Evolutionary conservation across 257 asterid species (phyloP), one percentile per base, ranked within the genome.

Genomic region (Petrea volubilis): DNA sequence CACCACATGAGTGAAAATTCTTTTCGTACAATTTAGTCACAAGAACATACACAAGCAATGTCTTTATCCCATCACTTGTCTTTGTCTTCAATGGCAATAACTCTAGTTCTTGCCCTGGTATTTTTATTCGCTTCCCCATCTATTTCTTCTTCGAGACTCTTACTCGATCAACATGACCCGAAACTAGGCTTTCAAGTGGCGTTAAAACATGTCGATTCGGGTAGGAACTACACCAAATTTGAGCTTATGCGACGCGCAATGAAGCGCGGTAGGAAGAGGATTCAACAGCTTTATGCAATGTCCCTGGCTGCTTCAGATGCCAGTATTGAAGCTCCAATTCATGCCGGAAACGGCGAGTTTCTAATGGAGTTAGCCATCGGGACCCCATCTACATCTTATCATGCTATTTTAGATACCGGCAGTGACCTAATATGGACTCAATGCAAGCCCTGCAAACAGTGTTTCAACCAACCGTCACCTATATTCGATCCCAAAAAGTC

Each of bases 361-460:
- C 79, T 90, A 15, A 85, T 90, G 88, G 77, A 87, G 17, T 9
- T 91, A n/a, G 73, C 93, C 1, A 84, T 91, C n/a, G 97, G 97
- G 14, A 84, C 86, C 0, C 97, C 97, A 7, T 78, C 87, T 3
- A 38, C 47, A 0, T 15, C 87, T 1, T 91, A 81, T 46, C 71
- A 85, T 18, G 96, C 91, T 1, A 91, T 91, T 12, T 69, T 91
- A 38, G 97, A 91, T 38, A 89, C 95, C 0, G 97, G 97, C 24
- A 89, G 97, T 63, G 96, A 91, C 49, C 64, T 91, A 21, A 81
- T 87, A 59, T 91, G 96, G 97, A 91, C 97, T 7, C 97, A 91
- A 41, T 89, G 96, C 75, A 84, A 91, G 69, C 93, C 97, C 12
- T 87, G 97, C 71, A 76, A 72, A 44, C 77, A 84, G 31, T 91